Base-by-base conservation (phyloP, 208 protist genomes). In the Lotmaria passim region DNA sequence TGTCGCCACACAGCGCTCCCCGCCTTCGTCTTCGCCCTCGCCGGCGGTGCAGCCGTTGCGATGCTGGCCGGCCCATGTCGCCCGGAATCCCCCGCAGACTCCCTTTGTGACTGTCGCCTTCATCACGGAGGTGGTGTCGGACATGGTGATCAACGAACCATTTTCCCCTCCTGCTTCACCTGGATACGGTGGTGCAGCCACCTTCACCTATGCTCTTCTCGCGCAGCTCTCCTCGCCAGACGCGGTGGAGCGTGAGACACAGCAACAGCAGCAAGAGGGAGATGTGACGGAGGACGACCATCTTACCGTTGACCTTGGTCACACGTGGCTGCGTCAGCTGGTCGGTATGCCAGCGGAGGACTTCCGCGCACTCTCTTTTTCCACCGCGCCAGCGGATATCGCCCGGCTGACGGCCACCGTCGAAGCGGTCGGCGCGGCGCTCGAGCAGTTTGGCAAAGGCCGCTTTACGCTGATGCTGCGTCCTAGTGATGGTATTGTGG, bases 61-160 rank as follows among this genome's bases (percentile, higher is more conserved):
- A 31, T 33, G 48, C 26, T 73, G 75, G 53, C 66, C 65, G 15
- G 43, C 47, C 3, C 65, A 82, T 55, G 51, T 56, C 21, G 50
- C 55, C 0, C 41, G 58, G n/a, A 43, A 53, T 19, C 56, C 48
- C 15, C 44, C 64, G 11, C 50, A 77, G 33, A 56, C 52, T 7
- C 74, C 78, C 3, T 90, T 90, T 46, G 33, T 43, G 58, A 90
- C 85, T 0, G 53, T 73, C 10, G 81, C 79, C 51, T 82, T 87
- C 65, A 83, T 90, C 66, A 78, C 71, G 10, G 78, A 78, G n/a
- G 85, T 90, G 12, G 72, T 85, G 5, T 87, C 81, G 0, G 85
- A 90, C 44, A 73, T 90, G 62, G 61, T 85, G 12, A 85, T 90
- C 56, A 78, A 83, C 59, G 83, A 88, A 24, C 50, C 26, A 24